Percentiles rank a stretch among this genome's conserved stretches.
These are phyloP conservation scores for Nadsonia commutata DNA, from an alignment of 1,139 yeast genomes.

Conservation along the genomic window DNA sequence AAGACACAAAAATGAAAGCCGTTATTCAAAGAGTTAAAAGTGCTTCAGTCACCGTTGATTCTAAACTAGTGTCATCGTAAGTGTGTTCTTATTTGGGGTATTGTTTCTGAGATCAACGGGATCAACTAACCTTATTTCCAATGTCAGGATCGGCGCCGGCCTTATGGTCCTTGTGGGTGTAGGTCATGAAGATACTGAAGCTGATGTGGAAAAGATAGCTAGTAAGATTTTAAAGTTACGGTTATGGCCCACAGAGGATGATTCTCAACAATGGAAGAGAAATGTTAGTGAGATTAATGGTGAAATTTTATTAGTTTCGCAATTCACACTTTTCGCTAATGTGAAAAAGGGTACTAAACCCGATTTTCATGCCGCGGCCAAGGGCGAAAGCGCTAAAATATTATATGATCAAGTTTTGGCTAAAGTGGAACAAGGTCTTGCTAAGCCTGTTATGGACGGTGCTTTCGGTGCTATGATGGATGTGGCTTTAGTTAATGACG, in stretches of 20 bases:
- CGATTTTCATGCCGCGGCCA: conserved; percentile 81
- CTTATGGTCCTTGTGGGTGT: conserved; percentile 74
- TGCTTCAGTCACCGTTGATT: conserved; percentile 78
- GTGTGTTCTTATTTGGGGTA: conserved; percentile 18
- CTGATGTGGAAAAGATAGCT: conserved; percentile 56
- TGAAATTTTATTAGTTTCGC: conserved; percentile 61
- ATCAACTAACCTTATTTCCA: too few species aligned
- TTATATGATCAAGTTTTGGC: conserved; percentile 50
- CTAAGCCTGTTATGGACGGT: conserved; percentile 63
- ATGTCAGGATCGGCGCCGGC: conserved; percentile 49
- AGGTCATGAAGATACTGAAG: conserved; percentile 56
- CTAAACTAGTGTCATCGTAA: conserved; percentile 50
- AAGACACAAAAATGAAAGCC: conserved; percentile 56
- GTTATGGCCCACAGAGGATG: conserved; percentile 52
- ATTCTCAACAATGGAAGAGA: conserved; percentile 47
- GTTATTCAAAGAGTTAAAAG: conserved; percentile 77
- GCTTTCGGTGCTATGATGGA: conserved; percentile 97
- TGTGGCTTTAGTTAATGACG: conserved; percentile 70
- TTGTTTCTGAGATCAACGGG: neutral
- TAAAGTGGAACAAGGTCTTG: conserved; percentile 30
- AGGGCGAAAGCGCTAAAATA: conserved; percentile 52
- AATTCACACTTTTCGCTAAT: conserved; percentile 74
- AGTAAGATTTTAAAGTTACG: conserved; percentile 50
- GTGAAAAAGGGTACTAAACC: conserved; percentile 87
- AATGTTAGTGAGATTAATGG: conserved; percentile 38